Evolutionary conservation across 2,329 filamentous ascomycete genomes (phyloP), one percentile per base, ranked within the genome.

Genomic region (Corinectria fuckeliana): DNA sequence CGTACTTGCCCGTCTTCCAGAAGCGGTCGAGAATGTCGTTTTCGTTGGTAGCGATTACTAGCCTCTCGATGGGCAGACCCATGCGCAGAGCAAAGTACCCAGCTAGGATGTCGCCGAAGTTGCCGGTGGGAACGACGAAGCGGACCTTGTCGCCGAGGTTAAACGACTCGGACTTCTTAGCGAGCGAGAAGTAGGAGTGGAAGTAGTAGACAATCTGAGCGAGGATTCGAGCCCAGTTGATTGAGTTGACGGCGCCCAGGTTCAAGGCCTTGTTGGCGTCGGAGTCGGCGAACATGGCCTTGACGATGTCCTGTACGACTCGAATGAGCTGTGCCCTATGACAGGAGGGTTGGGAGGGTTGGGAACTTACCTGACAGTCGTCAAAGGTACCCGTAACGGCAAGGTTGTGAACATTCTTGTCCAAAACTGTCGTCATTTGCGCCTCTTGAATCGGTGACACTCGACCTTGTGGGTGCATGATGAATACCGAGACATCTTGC

Each of bases 121-220:
- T 98, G 56, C 95, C 95, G 0, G 93, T 96, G 2, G 95, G 95
- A 1, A 96, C 92, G 8, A 96, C 91, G 71, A 93, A 96, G 60
- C 93, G 89, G 36, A 95, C 84, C 72, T 86, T 87, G 67, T 91
- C 86, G 66, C 84, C 86, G 21, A 89, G 71, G 58, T 87, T 84
- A 75, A 90, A 90, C 14, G 79, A 76, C 0, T 84, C 72, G 4
- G 86, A 85, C 50, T 83, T 81, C 73, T 82, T 85, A 61, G 82
- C 83, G 30, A 99, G 87, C 13, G 88, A 81, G 78, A 97, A 97
- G 83, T 98, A 98, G 11, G 95, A 88, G 77, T 95, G 84, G 82
- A 97, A 96, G 83, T 97, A 99, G 84, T 97, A 98, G 61, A 92
- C 92, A 65, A 96, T 97, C 80, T 99, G 95, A 11, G 95, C 94